Base-by-base conservation (phyloP, 176 grass and related monocot species). In the Rhynchospora pubera region DNA sequence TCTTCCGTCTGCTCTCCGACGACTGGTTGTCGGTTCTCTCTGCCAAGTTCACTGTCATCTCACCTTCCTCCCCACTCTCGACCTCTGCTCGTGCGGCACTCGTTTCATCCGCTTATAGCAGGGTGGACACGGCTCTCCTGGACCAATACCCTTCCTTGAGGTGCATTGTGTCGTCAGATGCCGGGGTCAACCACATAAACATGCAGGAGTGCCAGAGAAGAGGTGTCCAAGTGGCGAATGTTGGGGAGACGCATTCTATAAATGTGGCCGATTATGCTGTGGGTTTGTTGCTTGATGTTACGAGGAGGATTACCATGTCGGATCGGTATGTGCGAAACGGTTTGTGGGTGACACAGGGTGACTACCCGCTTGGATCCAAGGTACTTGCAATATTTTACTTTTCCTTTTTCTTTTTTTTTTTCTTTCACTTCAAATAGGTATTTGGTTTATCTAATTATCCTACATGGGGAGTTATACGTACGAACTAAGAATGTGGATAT, bases 181-280 rank as follows among this genome's bases (percentile, higher is more conserved):
- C 78, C n/a, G 90, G 88, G 4, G 18, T 92, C 0, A 88, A 92
- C 82, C 82, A 88, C 78, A 86, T 95, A 45, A 78, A 90, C 70
- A 63, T 94, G 44, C 59, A 45, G 65, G 90, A 87, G 62, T 91
- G 92, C 72, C 26, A 47, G 22, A 69, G 83, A 81, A 85, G 85
- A 30, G 87, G 89, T 28, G 70, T 89, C 11, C 55, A 3, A 23
- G 77, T 90, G 51, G 80, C 77, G 23, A 94, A 91, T 59, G 45
- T 83, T 3, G 92, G 92, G 21, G 53, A 12, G 14, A 22, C 87
- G 16, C 90, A 24, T 79, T 84, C 85, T 21, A 9, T 6, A 0
- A 83, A 91, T 79, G 81, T 88, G 2, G 90, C 89, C 0, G 87
- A 94, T 51, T 79, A 86, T 39, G 77, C 89, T 7, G 77, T 94